Percentiles rank a stretch among this genome's conserved stretches.
Conservation (phyloP, 164 flowering plant species). For the Buxus sempervirens region DNA sequence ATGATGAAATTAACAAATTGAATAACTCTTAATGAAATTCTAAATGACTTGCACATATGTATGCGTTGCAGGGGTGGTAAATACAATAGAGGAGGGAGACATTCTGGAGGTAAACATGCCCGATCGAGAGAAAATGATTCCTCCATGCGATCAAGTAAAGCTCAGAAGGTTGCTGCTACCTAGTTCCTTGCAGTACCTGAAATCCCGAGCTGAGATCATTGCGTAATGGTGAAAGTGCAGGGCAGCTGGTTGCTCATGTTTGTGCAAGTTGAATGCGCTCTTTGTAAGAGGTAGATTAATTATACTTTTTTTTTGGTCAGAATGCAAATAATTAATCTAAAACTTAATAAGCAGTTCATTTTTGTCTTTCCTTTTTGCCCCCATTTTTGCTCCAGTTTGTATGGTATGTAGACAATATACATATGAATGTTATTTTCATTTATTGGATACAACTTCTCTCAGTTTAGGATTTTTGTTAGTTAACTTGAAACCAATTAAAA, state of each 20-base stretch:
- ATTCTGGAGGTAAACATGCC: conserved; percentile 29
- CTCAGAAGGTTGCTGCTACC: conserved; percentile 43
- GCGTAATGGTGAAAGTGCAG: too few species aligned
- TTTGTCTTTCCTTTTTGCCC: not conserved
- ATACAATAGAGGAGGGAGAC: conserved; percentile 43
- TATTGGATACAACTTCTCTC: too few species aligned
- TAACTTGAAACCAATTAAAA: too few species aligned
- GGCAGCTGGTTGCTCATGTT: too few species aligned
- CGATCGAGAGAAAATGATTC: conserved; percentile 42
- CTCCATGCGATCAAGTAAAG: conserved; percentile 45
- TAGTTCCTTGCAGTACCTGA: not conserved
- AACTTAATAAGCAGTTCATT: not conserved
- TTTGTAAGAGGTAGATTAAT: not conserved
- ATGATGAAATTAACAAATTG: not conserved
- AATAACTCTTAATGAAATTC: not conserved
- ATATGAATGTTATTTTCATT: too few species aligned
- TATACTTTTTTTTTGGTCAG: not conserved
- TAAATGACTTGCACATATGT: not conserved
- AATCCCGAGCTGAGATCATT: too few species aligned
- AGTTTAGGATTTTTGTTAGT: too few species aligned
- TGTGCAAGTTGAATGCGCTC: too few species aligned
- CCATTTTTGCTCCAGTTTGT: not conserved
- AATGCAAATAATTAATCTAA: conserved; percentile 2
- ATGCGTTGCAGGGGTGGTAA: conserved; percentile 60
- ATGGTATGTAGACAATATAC: too few species aligned